Evolutionary conservation across 352 stramenopile genomes (phyloP), one percentile per base, ranked within the genome.

Genomic region (Globisporangium rhizosaccharum): DNA sequence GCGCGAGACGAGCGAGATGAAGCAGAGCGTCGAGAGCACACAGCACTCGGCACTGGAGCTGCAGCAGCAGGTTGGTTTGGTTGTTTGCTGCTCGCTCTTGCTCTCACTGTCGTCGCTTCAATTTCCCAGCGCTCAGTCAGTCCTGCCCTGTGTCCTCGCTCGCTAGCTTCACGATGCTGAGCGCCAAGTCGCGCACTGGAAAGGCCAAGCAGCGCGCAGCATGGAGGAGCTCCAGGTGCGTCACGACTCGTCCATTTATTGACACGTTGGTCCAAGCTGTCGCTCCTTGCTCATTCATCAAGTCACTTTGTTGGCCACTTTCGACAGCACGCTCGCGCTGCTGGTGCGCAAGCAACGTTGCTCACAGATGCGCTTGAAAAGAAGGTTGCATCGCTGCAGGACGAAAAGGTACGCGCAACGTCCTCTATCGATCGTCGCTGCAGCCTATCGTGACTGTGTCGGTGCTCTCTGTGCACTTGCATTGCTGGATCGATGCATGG

Each of bases 191-290:
- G 55, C 47, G 2, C 59, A 78, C 18, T 84, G 71, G 72, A 82
- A 71, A 59, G 59, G 68, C 30, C 67, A 75, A 46, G 66, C 67
- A 20, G 49, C 71, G n/a, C 63, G 71, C 44, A 71, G 62, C 23
- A 57, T 59, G 11, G 77, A 65, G 2, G 67, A 86, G 53, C 61
- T 73, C 6, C 69, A 88, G 70, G 73, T 84, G 59, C 30, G 53
- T 37, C 28, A 25, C 39, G 5, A 14, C 41, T 18, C 4, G 6
- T 15, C 41, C 41, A 26, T 23, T 25, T 12, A 18, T 1, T 18
- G 41, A 41, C 14, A 45, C 63, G 63, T 59, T 66, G 18, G 15
- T 33, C 4, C 10, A 12, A 18, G 3, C 15, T 12, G 53, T 3
- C 23, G 23, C 18, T 46, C 10, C 12, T 33, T 39, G 7, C 7